Percentiles rank a stretch among this genome's conserved stretches.
These are phyloP conservation scores for Mimosa pudica DNA, from an alignment of 306 rosid genomes.

Conservation along the genomic window DNA sequence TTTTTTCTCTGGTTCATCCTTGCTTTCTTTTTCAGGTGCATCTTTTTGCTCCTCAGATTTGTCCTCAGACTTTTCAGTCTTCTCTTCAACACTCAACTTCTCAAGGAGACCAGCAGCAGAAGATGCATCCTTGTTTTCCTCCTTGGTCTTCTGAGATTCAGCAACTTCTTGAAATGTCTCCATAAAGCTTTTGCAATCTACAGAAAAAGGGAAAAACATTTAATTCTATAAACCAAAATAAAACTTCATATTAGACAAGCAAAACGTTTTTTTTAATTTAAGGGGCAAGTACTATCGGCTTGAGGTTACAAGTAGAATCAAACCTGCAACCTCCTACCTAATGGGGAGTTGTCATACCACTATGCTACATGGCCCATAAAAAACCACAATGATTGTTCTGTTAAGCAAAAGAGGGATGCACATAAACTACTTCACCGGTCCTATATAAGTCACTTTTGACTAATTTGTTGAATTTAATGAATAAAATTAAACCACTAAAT, in stretches of 20 bases:
- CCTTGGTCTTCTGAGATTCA: slow-evolving; percentile 59
- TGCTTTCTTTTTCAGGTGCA: slow-evolving; percentile 38
- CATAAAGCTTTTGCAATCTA: slow-evolving; percentile 83
- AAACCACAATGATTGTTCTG: neutral
- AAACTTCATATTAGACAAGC: neutral
- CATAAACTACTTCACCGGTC: too few relatives aligned
- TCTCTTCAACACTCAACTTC: slow-evolving; percentile 68
- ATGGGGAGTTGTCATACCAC: too few relatives aligned
- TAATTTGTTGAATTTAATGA: too few relatives aligned
- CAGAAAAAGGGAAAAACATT: neutral
- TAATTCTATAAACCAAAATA: neutral
- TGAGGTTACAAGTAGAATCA: too few relatives aligned
- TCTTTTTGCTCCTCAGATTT: slow-evolving; percentile 38
- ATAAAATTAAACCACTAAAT: too few relatives aligned
- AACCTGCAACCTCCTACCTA: too few relatives aligned
- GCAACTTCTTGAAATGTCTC: slow-evolving; percentile 81
- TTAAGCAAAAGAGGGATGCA: neutral
- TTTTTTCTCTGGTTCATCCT: slow-evolving; percentile 17
- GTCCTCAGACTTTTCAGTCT: slow-evolving; percentile 44
- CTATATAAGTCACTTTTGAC: too few relatives aligned
- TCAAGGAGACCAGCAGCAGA: slow-evolving; percentile 72
- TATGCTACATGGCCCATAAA: too few relatives aligned
- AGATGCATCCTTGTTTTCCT: slow-evolving; percentile 66
- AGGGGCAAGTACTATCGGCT: too few relatives aligned
- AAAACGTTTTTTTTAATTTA: neutral